Percentiles rank a stretch among this genome's conserved stretches.
These are phyloP conservation scores for Astrothelium subdiscretum DNA, from an alignment of 495 filamentous ascomycete genomes.

Conservation along the genomic window DNA sequence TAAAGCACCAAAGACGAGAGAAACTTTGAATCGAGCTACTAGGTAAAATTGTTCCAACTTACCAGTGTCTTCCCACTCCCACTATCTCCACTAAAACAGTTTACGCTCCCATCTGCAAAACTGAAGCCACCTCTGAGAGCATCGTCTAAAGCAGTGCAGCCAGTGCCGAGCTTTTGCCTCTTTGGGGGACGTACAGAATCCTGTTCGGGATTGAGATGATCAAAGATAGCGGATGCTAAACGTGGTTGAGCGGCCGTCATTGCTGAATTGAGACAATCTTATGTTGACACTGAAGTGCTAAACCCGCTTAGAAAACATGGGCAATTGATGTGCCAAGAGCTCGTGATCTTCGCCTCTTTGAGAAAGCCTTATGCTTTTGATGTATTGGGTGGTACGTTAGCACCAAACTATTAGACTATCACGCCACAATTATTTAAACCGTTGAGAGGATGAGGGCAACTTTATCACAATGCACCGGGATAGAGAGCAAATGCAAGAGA, in stretches of 20 bases:
- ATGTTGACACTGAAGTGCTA: no score
- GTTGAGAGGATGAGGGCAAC: no score
- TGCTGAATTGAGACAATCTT: background rate
- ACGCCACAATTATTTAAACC: no score
- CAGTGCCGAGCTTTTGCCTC: conserved; percentile 6
- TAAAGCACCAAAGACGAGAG: background rate
- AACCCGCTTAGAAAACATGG: no score
- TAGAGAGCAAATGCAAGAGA: no score
- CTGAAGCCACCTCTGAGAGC: conserved; percentile 15
- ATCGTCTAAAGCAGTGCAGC: conserved; percentile 14
- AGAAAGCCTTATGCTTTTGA: no score
- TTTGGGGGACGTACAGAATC: background rate
- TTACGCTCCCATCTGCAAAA: conserved; percentile 7
- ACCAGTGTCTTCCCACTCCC: conserved; percentile 12
- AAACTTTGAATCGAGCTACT: background rate
- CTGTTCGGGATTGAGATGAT: background rate
- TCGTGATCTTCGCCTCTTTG: no score
- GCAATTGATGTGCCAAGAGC: no score
- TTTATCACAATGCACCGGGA: no score
- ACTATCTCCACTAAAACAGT: conserved; percentile 13
- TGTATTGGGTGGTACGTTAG: no score
- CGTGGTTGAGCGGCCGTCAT: conserved; percentile 8
- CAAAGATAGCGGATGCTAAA: conserved; percentile 8
- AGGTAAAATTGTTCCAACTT: background rate
- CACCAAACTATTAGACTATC: no score